Evolutionary conservation across 345 rosid genomes (phyloP).

Genomic region (Carallia brachiata): DNA sequence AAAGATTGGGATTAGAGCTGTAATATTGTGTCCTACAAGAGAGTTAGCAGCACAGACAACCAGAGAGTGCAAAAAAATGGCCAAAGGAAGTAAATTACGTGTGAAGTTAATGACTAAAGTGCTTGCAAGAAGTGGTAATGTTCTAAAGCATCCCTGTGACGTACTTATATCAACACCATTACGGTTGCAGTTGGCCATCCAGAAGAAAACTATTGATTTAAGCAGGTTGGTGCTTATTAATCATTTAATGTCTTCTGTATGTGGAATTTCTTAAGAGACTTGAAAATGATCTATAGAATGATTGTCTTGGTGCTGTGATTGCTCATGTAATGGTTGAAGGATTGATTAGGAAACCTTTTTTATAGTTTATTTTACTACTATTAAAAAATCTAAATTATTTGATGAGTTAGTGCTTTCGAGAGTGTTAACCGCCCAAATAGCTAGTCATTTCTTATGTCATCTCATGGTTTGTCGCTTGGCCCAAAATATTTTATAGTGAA

Average conservation of each 20-base stretch:
- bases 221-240: slow-evolving; percentile 60
- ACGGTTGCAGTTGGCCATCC: slow-evolving; percentile 62
- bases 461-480: background rate
- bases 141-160: slow-evolving; percentile 71
- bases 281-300: too few relatives aligned
- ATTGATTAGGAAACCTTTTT: too few relatives aligned
- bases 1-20: slow-evolving; percentile 73
- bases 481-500: background rate
- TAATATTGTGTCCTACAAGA: slow-evolving; percentile 84
- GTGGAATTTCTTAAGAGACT: too few relatives aligned
- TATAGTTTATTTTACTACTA: too few relatives aligned
- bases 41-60: slow-evolving; percentile 89
- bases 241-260: background rate
- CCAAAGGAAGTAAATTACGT: slow-evolving; percentile 66
- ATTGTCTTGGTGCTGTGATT: too few relatives aligned
- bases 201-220: slow-evolving; percentile 68
- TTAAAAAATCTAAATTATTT: too few relatives aligned
- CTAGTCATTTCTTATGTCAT: background rate
- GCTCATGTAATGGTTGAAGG: too few relatives aligned
- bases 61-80: slow-evolving; percentile 85
- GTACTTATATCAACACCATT: slow-evolving; percentile 84
- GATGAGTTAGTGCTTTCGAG: too few relatives aligned
- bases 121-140: slow-evolving; percentile 54
- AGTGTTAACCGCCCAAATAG: too few relatives aligned
- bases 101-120: slow-evolving; percentile 78